These are phyloP conservation scores for Ormosia emarginata DNA, from an alignment of 306 rosid genomes.

Conservation along the genomic window DNA sequence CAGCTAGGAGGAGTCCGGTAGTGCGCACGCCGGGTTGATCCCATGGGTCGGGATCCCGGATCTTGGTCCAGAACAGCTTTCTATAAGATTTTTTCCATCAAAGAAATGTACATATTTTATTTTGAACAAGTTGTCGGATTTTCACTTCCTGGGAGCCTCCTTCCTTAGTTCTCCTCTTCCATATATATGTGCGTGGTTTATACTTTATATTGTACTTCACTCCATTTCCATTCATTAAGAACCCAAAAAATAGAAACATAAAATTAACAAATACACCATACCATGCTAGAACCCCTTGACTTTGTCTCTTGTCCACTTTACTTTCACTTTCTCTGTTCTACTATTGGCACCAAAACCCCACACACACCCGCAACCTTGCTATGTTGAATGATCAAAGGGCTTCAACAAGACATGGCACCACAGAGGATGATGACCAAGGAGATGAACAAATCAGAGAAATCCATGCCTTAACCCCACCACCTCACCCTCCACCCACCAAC, in stretches of 20 bases:
- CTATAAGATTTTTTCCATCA: too few species aligned
- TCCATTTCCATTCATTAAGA: not conserved
- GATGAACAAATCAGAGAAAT: slow-evolving; percentile 66
- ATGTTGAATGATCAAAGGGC: slow-evolving; percentile 58
- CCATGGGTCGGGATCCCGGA: too few species aligned
- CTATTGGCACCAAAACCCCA: not conserved
- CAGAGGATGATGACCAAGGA: slow-evolving; percentile 19
- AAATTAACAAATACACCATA: not conserved
- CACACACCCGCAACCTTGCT: not conserved
- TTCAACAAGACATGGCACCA: slow-evolving; percentile 31
- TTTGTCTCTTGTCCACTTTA: slow-evolving; percentile 8
- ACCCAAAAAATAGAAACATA: not conserved
- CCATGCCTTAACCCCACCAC: slow-evolving; percentile 67
- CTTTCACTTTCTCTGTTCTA: slow-evolving; percentile 17
- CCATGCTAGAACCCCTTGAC: not conserved
- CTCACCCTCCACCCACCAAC: not conserved
- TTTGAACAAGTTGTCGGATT: not conserved
- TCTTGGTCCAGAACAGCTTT: too few species aligned
- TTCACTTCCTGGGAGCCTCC: not conserved
- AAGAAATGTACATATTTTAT: not conserved
- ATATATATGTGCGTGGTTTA: not conserved
- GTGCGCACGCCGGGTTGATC: too few species aligned
- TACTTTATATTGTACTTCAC: not conserved
- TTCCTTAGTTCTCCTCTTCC: not conserved
- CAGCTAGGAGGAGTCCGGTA: too few species aligned